phyloP scores from a whole-genome alignment of 2,329 filamentous ascomycete species.

The Talaromyces sp. region DNA sequence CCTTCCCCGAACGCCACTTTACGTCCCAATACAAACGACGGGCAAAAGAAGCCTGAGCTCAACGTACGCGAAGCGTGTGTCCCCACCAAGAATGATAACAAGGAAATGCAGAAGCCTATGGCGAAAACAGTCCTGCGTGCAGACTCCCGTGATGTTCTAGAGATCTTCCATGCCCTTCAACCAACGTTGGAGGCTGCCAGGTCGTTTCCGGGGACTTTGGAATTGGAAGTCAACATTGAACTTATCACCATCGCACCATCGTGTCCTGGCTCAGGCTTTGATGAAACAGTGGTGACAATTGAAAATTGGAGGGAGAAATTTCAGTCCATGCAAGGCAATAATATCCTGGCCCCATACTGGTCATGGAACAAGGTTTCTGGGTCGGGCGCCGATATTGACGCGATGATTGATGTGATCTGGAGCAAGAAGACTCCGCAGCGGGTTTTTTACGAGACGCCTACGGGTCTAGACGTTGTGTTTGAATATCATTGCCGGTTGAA shows the following conservation, averaged over 20 bases:
- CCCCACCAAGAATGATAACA: neutral
- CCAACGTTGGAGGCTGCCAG: constrained; percentile 33
- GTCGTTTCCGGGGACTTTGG: constrained; percentile 34
- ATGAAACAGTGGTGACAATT: constrained; percentile 20
- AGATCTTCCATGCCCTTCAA: constrained; percentile 29
- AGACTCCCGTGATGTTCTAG: constrained; percentile 19
- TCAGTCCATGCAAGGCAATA: constrained; percentile 24
- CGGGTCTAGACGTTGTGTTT: constrained; percentile 29
- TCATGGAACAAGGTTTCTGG: constrained; percentile 4
- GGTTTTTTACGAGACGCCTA: constrained; percentile 29
- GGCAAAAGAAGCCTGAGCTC: neutral
- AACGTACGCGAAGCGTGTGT: neutral
- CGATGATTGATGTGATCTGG: constrained; percentile 34
- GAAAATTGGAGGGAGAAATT: constrained; percentile 34
- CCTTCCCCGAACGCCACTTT: neutral
- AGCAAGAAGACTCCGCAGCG: constrained; percentile 21
- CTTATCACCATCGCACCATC: constrained; percentile 27
- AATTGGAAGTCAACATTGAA: constrained; percentile 38
- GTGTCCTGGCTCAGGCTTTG: constrained; percentile 26
- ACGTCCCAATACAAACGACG: neutral
- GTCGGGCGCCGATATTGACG: constrained; percentile 40
- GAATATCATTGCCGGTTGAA: constrained; percentile 40
- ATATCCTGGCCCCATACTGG: neutral
- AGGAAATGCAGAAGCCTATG: constrained; percentile 5
- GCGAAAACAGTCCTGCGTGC: neutral